A percentile compares a stretch with the other conserved stretches of the same genome.
These are phyloP conservation scores for Amphichorda felina DNA, from an alignment of 2,329 filamentous ascomycete genomes.

Conservation along the genomic window DNA sequence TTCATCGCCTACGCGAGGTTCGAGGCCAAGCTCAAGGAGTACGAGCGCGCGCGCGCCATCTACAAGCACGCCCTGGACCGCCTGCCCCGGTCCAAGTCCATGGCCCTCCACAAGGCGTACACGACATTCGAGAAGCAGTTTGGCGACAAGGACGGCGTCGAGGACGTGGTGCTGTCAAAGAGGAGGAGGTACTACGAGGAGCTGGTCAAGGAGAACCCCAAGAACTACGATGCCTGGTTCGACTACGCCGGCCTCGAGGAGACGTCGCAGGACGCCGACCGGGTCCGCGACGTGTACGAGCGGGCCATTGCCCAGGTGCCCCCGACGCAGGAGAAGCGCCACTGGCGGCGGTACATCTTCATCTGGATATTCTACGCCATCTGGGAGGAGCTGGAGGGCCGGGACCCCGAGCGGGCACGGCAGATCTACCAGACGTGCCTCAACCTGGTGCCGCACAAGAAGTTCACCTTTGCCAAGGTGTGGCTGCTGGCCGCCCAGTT, in stretches of 20 bases:
- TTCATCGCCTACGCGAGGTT: slow-evolving; percentile 95
- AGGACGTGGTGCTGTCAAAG: slow-evolving; percentile 93
- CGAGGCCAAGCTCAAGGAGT: slow-evolving; percentile 89
- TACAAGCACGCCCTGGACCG: slow-evolving; percentile 95
- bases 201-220: slow-evolving; percentile 82
- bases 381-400: slow-evolving; percentile 82
- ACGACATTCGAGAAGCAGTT: slow-evolving; percentile 98
- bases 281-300: slow-evolving; percentile 88
- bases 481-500: slow-evolving; percentile 94
- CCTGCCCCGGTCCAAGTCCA: slow-evolving; percentile 76
- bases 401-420: slow-evolving; percentile 65
- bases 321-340: slow-evolving; percentile 89
- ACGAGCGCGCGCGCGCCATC: slow-evolving; percentile 84
- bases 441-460: slow-evolving; percentile 83
- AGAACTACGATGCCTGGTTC: slow-evolving; percentile 97
- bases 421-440: slow-evolving; percentile 89
- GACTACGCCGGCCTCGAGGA: slow-evolving; percentile 91
- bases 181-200: slow-evolving; percentile 89
- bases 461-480: slow-evolving; percentile 94
- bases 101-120: slow-evolving; percentile 80
- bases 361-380: slow-evolving; percentile 96
- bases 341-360: slow-evolving; percentile 96
- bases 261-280: slow-evolving; percentile 66
- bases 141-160: slow-evolving; percentile 83
- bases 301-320: slow-evolving; percentile 91